Evolutionary conservation across 1,284 basidiomycete genomes (phyloP), one percentile per base, ranked within the genome.

Genomic region (Ustilago trichophora): DNA sequence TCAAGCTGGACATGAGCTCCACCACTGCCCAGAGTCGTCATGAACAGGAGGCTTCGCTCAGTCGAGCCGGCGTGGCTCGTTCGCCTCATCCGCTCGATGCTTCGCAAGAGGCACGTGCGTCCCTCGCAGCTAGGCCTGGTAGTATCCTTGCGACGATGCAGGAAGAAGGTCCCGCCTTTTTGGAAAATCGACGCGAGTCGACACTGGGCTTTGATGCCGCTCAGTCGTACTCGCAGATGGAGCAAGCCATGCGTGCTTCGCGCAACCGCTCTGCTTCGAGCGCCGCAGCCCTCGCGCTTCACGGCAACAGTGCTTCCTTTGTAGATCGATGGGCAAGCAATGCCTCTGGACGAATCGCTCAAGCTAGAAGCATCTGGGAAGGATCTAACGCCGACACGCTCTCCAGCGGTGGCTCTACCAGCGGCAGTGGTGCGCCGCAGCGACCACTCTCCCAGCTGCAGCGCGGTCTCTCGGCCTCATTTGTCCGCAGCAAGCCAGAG

Each of bases 251-350:
- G n/a, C 67, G 53, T 36, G 48, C 60, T 8, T 64, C 60, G 18
- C 66, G 58, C 11, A 60, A 72, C 21, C 62, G 71, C 11, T 75
- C 71, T 11, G 52, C 69, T 8, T 76, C 73, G 16, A 76, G 73
- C 31, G 73, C 73, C 3, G 72, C 73, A 6, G 68, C 72, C 3
- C 56, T 75, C 3, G 63, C 67, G 4, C 56, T 66, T 11, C 68
- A 70, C 34, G 43, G 56, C 25, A 50, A 55, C n/a, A 32, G 44
- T 7, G 47, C 45, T 12, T 41, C 60, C 6, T 48, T 65, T 15
- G 53, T 38, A 2, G 67, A 59, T 26, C 51, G 59, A 12, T 64
- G 59, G 66, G 38, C 55, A 11, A 64, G 48, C 54, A 60, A 57
- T 18, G 53, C 51, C 7, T 38, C 62, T 11, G 51, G 53, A 21